Conservation (phyloP, 768 basidiomycete genomes). For the Saitozyma sp. region DNA sequence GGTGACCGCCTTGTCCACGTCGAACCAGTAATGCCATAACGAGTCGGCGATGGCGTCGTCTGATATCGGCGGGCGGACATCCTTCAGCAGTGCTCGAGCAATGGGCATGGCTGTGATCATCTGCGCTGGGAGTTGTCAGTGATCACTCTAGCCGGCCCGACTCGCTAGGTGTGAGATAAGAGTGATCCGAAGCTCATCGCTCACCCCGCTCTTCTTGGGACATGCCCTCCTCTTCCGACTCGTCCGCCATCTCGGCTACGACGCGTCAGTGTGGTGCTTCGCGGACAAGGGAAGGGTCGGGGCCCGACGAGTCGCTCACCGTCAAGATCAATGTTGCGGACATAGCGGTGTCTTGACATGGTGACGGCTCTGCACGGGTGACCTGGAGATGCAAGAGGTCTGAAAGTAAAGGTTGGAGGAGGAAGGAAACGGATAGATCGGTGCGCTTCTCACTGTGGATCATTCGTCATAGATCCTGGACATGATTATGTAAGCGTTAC, state of each 20-base stretch:
- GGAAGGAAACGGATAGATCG: not conserved
- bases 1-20: slow-evolving; percentile 71
- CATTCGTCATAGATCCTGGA: not conserved
- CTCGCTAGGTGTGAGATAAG: not conserved
- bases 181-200: slow-evolving; percentile 12
- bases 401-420: not conserved
- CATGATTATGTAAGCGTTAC: not conserved
- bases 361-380: not conserved
- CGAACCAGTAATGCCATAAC: slow-evolving; percentile 86
- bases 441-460: too few species aligned
- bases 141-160: not conserved
- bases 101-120: slow-evolving; percentile 71
- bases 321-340: slow-evolving; percentile 78
- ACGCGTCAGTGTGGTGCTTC: not conserved
- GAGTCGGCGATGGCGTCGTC: slow-evolving; percentile 74
- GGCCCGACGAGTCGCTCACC: slow-evolving; percentile 39
- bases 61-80: slow-evolving; percentile 64
- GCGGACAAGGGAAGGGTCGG: not conserved
- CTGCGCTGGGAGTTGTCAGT: slow-evolving; percentile 54
- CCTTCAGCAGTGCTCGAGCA: slow-evolving; percentile 69
- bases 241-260: slow-evolving; percentile 81
- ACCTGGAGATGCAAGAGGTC: not conserved
- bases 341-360: slow-evolving; percentile 90
- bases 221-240: slow-evolving; percentile 59
- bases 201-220: slow-evolving; percentile 79